Percentiles rank a stretch among this genome's conserved stretches.
These are phyloP conservation scores for Daldinia grandis DNA, from an alignment of 495 filamentous ascomycete genomes.

Conservation along the genomic window DNA sequence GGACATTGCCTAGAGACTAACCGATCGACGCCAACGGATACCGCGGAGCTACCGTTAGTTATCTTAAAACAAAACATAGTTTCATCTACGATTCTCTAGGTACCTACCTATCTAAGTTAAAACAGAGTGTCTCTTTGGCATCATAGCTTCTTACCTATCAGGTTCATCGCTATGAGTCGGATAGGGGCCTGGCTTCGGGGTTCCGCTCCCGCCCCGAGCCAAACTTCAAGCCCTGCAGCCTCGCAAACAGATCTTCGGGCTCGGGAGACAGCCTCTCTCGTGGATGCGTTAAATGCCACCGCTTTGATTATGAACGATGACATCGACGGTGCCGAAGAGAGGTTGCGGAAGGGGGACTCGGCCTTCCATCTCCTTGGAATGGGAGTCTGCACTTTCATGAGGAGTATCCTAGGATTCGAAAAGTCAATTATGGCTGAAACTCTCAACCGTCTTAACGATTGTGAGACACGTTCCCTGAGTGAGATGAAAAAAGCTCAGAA, in stretches of 20 bases:
- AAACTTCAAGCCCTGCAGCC: conserved; percentile 28
- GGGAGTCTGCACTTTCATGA: conserved; percentile 83
- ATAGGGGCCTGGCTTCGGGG: conserved; percentile 46
- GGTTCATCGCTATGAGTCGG: conserved; percentile 39
- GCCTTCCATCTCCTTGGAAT: conserved; percentile 90
- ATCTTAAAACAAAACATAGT: not conserved
- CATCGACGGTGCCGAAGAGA: conserved; percentile 82
- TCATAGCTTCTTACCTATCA: not conserved
- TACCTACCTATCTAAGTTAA: too few species aligned
- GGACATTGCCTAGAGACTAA: not conserved
- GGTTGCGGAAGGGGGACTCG: conserved; percentile 75
- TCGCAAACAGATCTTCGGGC: conserved; percentile 41
- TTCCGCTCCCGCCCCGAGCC: conserved; percentile 34
- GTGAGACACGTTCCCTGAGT: conserved; percentile 79
- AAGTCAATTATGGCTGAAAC: conserved; percentile 94
- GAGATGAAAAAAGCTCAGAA: conserved; percentile 79
- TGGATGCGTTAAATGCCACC: conserved; percentile 57
- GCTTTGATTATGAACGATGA: conserved; percentile 90
- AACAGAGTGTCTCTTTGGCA: not conserved
- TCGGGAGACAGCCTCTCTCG: conserved; percentile 52
- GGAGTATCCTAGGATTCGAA: conserved; percentile 90
- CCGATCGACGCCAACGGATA: not conserved
- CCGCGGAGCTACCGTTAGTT: not conserved
- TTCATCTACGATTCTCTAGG: not conserved
- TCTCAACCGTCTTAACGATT: conserved; percentile 73